Percentiles rank a stretch among this genome's conserved stretches.
Evolutionary conservation across 192 early-diverging fungal species (phyloP).

Genomic region (Coemansia sp.): DNA sequence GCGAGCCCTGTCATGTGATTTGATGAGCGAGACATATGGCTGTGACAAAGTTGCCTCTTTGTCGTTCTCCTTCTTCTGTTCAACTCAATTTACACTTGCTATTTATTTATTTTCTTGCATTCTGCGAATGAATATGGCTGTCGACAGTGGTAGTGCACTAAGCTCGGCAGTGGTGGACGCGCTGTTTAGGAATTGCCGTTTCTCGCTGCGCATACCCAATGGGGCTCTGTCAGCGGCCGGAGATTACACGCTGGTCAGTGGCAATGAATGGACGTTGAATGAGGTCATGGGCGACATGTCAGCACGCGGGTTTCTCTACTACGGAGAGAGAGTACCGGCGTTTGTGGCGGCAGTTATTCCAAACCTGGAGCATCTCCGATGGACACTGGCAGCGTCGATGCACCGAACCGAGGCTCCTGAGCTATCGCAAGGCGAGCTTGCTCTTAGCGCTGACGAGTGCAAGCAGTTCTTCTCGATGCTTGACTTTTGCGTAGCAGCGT

Average conservation of each 20-base stretch:
- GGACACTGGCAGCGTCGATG: constrained; percentile 37
- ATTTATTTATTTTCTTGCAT: background rate
- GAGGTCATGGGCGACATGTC: constrained; percentile 23
- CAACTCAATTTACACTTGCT: constrained; percentile 2
- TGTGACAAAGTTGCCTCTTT: background rate
- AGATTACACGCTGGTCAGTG: background rate
- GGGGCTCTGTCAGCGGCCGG: background rate
- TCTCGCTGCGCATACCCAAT: constrained; percentile 43
- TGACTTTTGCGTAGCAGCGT: constrained; percentile 20
- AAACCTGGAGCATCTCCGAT: constrained; percentile 43
- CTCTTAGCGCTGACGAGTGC: constrained; percentile 19
- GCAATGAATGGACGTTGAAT: constrained; percentile 19
- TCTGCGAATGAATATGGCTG: background rate
- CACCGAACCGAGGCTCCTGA: constrained; percentile 16
- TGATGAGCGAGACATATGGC: background rate
- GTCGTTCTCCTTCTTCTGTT: background rate
- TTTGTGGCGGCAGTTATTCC: constrained; percentile 37
- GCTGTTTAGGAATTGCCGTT: constrained; percentile 32
- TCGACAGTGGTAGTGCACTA: constrained; percentile 1
- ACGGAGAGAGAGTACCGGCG: constrained; percentile 32
- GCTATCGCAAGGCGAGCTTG: constrained; percentile 27
- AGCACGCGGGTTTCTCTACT: constrained; percentile 26
- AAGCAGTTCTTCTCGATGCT: constrained; percentile 33
- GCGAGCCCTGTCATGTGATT: background rate
- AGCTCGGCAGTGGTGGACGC: constrained; percentile 22